Evolutionary conservation across 371 early-diverging fungal genomes (phyloP).

Genomic region (Actinomortierella wolfii): DNA sequence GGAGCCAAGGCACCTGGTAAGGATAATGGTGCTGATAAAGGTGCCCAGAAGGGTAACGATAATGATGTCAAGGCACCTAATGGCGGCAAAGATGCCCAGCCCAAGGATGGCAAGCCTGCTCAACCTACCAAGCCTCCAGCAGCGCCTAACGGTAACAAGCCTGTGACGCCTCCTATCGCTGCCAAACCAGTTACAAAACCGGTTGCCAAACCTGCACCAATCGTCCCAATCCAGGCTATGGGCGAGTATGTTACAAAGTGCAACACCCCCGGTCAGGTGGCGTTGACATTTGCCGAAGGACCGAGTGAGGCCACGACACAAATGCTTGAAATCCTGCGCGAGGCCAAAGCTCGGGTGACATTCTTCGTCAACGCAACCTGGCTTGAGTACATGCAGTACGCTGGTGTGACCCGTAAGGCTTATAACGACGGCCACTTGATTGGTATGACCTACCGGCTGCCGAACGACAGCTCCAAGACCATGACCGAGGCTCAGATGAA

Average conservation of each 20-base stretch:
- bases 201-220: conserved; percentile 13
- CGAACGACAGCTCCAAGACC: conserved; percentile 50
- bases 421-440: conserved; percentile 63
- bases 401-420: conserved; percentile 54
- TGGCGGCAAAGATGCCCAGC: conserved; percentile 17
- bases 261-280: conserved; percentile 56
- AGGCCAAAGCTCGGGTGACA: conserved; percentile 57
- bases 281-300: conserved; percentile 62
- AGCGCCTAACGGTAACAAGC: no score
- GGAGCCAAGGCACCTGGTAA: conserved; percentile 2
- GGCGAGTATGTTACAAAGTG: conserved; percentile 48
- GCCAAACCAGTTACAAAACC: no score
- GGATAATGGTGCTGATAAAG: not conserved
- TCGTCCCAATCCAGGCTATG: conserved; percentile 38
- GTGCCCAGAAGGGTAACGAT: conserved; percentile 1
- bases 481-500: conserved; percentile 53
- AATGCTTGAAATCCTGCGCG: conserved; percentile 57
- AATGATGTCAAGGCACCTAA: conserved; percentile 8
- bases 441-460: conserved; percentile 63
- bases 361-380: conserved; percentile 65
- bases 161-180: no score
- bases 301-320: conserved; percentile 65
- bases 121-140: conserved; percentile 18
- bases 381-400: conserved; percentile 56
- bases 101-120: conserved; percentile 3